phyloP scores from a whole-genome alignment of 768 basidiomycete genomes.

The Panaeolus cyanescens region DNA sequence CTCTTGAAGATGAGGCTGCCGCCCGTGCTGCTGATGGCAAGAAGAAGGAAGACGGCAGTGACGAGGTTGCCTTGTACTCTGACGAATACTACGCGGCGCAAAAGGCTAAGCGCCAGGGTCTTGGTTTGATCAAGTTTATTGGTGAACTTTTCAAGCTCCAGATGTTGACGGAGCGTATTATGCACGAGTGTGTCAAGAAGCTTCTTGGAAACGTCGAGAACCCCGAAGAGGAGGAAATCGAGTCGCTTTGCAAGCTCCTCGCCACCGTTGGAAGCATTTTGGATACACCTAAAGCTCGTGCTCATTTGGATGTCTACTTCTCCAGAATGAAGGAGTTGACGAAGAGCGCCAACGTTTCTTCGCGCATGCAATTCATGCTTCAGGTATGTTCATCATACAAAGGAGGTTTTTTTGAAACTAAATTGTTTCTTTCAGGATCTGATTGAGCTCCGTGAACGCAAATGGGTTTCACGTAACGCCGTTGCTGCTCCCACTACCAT shows the following conservation, averaged over 20 bases:
- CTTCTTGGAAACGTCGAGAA: conserved; percentile 90
- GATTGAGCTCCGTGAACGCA: conserved; percentile 82
- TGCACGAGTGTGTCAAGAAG: conserved; percentile 98
- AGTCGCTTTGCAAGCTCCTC: conserved; percentile 91
- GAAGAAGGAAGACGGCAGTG: conserved; percentile 43
- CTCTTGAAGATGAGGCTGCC: conserved; percentile 80
- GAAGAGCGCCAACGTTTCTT: conserved; percentile 72
- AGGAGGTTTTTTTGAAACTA: conserved; percentile 7
- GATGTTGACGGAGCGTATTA: conserved; percentile 97
- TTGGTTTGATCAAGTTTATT: conserved; percentile 97
- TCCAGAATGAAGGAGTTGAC: conserved; percentile 82
- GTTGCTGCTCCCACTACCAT: conserved; percentile 85
- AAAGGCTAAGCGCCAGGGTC: conserved; percentile 96
- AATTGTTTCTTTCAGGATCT: conserved; percentile 63
- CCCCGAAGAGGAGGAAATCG: conserved; percentile 97
- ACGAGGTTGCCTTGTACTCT: conserved; percentile 81
- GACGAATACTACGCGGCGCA: conserved; percentile 96
- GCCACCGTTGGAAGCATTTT: conserved; percentile 85
- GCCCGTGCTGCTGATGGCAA: conserved; percentile 63
- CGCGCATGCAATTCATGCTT: conserved; percentile 95
- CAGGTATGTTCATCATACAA: conserved; percentile 55
- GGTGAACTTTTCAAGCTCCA: conserved; percentile 99
- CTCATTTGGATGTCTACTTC: conserved; percentile 94
- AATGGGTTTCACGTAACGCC: conserved; percentile 75
- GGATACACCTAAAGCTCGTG: conserved; percentile 79